Conservation (phyloP, 108 stramenopile species). For the Fragilaria radians region DNA sequence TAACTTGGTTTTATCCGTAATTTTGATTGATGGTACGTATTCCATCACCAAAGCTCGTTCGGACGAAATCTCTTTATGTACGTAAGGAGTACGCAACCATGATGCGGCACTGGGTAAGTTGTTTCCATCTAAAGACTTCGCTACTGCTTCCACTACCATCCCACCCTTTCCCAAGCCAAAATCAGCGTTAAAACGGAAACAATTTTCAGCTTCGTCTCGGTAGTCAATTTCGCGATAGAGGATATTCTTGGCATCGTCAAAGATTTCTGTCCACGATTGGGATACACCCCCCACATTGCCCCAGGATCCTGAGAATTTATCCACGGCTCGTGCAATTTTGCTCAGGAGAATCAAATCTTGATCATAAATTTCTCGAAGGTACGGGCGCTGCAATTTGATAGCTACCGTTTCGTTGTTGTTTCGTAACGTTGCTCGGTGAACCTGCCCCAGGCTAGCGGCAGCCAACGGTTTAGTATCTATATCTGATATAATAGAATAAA, state of each 20-base stretch:
- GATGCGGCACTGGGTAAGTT: slow-evolving; percentile 62
- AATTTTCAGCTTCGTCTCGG: slow-evolving; percentile 89
- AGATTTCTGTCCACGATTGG: slow-evolving; percentile 76
- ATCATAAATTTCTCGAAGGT: slow-evolving; percentile 80
- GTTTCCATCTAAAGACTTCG: slow-evolving; percentile 55
- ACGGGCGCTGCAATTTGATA: slow-evolving; percentile 86
- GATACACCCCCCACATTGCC: slow-evolving; percentile 69
- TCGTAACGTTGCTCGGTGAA: slow-evolving; percentile 78
- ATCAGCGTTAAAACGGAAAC: slow-evolving; percentile 71
- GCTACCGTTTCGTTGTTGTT: slow-evolving; percentile 63
- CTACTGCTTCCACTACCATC: slow-evolving; percentile 28
- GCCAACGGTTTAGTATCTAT: slow-evolving; percentile 83
- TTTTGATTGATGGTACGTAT: slow-evolving; percentile 76
- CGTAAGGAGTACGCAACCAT: slow-evolving; percentile 70
- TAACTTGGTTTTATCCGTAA: slow-evolving; percentile 51
- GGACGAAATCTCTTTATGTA: slow-evolving; percentile 57
- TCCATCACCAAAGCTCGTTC: slow-evolving; percentile 78
- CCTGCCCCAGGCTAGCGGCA: slow-evolving; percentile 88
- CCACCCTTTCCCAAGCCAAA: slow-evolving; percentile 82
- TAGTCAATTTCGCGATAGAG: slow-evolving; percentile 96
- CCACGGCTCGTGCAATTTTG: slow-evolving; percentile 61
- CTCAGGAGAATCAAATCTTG: slow-evolving; percentile 84
- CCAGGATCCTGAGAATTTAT: slow-evolving; percentile 42
- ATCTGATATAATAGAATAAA: slow-evolving; percentile 61
- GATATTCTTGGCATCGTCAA: slow-evolving; percentile 84